Conservation (phyloP, 768 basidiomycete genomes). For the Roridomyces roridus region DNA sequence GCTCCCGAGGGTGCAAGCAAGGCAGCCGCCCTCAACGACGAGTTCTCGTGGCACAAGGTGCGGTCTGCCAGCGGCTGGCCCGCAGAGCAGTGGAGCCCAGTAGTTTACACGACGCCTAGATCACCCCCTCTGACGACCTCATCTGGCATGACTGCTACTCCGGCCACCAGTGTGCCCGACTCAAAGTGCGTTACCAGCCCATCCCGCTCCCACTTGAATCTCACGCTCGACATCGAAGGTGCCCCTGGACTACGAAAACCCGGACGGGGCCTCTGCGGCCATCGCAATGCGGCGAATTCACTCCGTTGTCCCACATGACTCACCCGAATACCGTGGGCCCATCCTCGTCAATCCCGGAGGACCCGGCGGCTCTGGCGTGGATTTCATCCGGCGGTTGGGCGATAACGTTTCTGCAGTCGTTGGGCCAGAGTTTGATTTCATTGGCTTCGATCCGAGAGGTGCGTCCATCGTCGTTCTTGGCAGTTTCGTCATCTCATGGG, state of each 20-base stretch:
- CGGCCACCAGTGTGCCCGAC: too few relatives aligned
- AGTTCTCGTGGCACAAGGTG: conserved; percentile 10
- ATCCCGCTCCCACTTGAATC: not conserved
- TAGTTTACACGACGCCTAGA: not conserved
- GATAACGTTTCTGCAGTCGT: conserved; percentile 6
- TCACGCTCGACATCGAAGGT: conserved; percentile 6
- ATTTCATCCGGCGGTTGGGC: not conserved
- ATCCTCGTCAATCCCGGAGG: conserved; percentile 28
- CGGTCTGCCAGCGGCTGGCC: too few relatives aligned
- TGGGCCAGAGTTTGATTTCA: conserved; percentile 25
- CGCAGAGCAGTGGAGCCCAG: too few relatives aligned
- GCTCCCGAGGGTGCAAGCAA: too few relatives aligned
- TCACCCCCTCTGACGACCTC: conserved; percentile 4
- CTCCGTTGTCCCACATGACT: too few relatives aligned
- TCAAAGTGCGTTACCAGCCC: too few relatives aligned
- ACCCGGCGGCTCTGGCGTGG: conserved; percentile 26
- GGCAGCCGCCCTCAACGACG: too few relatives aligned
- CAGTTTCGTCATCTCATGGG: not conserved
- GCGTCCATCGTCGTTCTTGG: not conserved
- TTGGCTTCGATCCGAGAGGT: conserved; percentile 32
- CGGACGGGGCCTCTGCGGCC: conserved; percentile 13
- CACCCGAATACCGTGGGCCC: conserved; percentile 26
- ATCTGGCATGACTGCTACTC: conserved; percentile 11
- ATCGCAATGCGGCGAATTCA: conserved; percentile 26
- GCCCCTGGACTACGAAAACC: conserved; percentile 23